Conservation (phyloP, 2,329 filamentous ascomycete genomes). For the Hymenoscyphus scutula region DNA sequence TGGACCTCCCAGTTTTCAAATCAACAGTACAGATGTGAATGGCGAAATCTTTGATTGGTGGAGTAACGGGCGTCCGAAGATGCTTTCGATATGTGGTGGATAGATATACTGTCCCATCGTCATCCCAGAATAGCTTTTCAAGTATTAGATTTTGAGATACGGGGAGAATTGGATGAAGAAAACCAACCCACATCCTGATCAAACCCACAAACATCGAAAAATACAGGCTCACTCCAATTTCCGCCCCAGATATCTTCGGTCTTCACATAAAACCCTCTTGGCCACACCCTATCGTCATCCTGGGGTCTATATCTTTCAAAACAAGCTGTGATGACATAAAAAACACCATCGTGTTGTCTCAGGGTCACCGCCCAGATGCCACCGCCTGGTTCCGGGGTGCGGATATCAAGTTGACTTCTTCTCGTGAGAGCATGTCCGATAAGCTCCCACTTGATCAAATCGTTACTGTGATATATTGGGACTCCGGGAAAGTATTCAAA, state of each 20-base stretch:
- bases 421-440: slow-evolving; percentile 50
- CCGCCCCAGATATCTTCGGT: slow-evolving; percentile 51
- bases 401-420: slow-evolving; percentile 39
- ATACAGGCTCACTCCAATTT: slow-evolving; percentile 60
- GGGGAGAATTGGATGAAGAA: slow-evolving; percentile 36
- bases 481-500: slow-evolving; percentile 62
- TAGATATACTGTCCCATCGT: slow-evolving; percentile 53
- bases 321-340: slow-evolving; percentile 26
- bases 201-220: slow-evolving; percentile 59
- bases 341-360: slow-evolving; percentile 36
- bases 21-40: slow-evolving; percentile 48
- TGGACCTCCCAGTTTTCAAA: slow-evolving; percentile 53
- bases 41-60: slow-evolving; percentile 50
- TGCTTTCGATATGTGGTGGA: slow-evolving; percentile 43
- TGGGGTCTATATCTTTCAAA: slow-evolving; percentile 32
- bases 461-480: slow-evolving; percentile 57
- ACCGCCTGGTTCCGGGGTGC: slow-evolving; percentile 50
- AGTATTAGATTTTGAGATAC: not conserved
- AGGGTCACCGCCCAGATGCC: slow-evolving; percentile 44
- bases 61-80: slow-evolving; percentile 34
- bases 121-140: slow-evolving; percentile 52
- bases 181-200: slow-evolving; percentile 46
- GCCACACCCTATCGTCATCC: slow-evolving; percentile 41
- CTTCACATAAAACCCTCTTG: slow-evolving; percentile 48
- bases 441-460: slow-evolving; percentile 52